phyloP scores from a whole-genome alignment of 2,329 filamentous ascomycete genomes.

The Metarhizium robertsii region DNA sequence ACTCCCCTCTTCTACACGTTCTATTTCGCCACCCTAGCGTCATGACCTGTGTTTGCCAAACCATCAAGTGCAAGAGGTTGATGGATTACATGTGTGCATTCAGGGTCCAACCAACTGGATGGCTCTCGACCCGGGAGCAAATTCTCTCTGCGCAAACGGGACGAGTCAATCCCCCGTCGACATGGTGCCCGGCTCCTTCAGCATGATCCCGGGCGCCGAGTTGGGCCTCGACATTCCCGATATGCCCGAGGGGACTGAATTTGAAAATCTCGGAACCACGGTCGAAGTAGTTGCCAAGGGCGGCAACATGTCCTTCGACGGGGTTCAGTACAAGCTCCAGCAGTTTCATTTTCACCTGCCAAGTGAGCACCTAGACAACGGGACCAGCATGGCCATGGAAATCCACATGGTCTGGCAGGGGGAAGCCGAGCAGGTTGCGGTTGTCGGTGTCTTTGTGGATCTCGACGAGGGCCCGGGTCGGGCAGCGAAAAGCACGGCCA shows the following conservation, averaged over 20 bases:
- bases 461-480: neutral
- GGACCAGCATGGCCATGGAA: slow-evolving; percentile 20
- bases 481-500: neutral
- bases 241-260: slow-evolving; percentile 25
- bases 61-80: neutral
- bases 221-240: slow-evolving; percentile 24
- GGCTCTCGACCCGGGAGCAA: slow-evolving; percentile 27
- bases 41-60: too few relatives aligned
- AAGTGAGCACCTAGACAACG: slow-evolving; percentile 45
- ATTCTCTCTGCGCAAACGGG: slow-evolving; percentile 38
- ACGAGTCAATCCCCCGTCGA: slow-evolving; percentile 48
- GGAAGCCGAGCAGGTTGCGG: slow-evolving; percentile 13
- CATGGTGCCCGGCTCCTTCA: slow-evolving; percentile 25
- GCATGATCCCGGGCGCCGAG: slow-evolving; percentile 16
- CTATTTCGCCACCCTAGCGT: too few relatives aligned
- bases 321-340: slow-evolving; percentile 30
- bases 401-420: slow-evolving; percentile 19
- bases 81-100: neutral
- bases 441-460: neutral
- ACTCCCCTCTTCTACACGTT: too few relatives aligned
- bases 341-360: slow-evolving; percentile 55
- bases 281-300: slow-evolving; percentile 37
- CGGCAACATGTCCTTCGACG: slow-evolving; percentile 33
- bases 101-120: slow-evolving; percentile 45
- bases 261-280: slow-evolving; percentile 42